phyloP scores from a whole-genome alignment of 176 grass and related monocot species.

The Ensete glaucum region DNA sequence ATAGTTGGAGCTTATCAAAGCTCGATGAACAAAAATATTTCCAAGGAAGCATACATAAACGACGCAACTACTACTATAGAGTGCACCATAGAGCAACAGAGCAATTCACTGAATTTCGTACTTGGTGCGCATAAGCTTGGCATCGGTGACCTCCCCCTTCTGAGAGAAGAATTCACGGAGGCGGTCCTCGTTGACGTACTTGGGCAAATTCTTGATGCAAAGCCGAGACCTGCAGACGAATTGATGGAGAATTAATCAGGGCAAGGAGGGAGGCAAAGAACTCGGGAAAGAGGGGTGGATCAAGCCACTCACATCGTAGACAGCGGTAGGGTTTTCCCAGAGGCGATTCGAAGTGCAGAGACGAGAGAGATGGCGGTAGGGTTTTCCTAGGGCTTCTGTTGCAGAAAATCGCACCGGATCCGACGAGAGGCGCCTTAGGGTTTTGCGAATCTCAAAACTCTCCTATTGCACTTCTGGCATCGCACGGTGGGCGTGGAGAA shows the following conservation, averaged over 20 bases:
- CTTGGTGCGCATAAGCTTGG: conserved; percentile 82
- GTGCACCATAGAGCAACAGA: background rate
- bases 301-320: background rate
- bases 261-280: background rate
- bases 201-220: conserved; percentile 91
- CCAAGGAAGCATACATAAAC: background rate
- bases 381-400: too few relatives aligned
- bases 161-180: conserved; percentile 79
- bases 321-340: too few relatives aligned
- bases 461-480: too few relatives aligned
- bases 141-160: conserved; percentile 87
- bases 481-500: too few relatives aligned
- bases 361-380: too few relatives aligned
- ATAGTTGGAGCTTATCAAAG: background rate
- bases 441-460: too few relatives aligned
- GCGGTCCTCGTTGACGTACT: conserved; percentile 71
- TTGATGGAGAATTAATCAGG: background rate
- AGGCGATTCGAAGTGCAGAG: too few relatives aligned
- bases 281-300: background rate
- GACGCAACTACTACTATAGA: background rate
- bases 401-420: too few relatives aligned
- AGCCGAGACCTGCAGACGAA: conserved; percentile 40
- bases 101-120: conserved; percentile 18
- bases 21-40: background rate
- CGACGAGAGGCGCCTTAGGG: too few relatives aligned